A percentile compares a stretch with the other conserved stretches of the same genome.
These are phyloP conservation scores for Hypoxylon sp. DNA, from an alignment of 2,329 filamentous ascomycete genomes.

Conservation along the genomic window DNA sequence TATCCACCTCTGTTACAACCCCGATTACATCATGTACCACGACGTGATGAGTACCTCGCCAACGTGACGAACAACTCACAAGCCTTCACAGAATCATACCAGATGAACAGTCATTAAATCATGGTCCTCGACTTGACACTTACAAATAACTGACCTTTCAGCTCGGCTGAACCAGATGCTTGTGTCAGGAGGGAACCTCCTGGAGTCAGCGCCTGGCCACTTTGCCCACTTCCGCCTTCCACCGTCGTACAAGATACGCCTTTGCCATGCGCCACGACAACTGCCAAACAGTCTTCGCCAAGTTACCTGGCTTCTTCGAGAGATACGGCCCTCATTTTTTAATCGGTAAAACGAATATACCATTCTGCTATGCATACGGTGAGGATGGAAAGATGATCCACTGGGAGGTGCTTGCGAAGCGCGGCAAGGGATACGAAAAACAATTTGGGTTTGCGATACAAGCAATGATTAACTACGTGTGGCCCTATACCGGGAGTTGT, in stretches of 20 bases:
- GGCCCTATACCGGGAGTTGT: slow-evolving; percentile 47
- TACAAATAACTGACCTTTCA: slow-evolving; percentile 5
- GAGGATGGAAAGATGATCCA: slow-evolving; percentile 41
- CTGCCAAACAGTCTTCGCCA: slow-evolving; percentile 28
- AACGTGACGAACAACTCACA: neutral
- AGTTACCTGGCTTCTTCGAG: slow-evolving; percentile 45
- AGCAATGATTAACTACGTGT: slow-evolving; percentile 40
- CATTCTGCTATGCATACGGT: slow-evolving; percentile 43
- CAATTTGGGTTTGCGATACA: slow-evolving; percentile 49
- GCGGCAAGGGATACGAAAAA: slow-evolving; percentile 39
- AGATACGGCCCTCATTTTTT: slow-evolving; percentile 47
- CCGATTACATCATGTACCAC: neutral
- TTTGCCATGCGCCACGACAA: slow-evolving; percentile 37
- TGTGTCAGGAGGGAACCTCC: slow-evolving; percentile 37
- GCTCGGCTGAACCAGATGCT: slow-evolving; percentile 38
- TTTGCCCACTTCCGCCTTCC: slow-evolving; percentile 37
- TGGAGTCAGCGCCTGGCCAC: slow-evolving; percentile 18
- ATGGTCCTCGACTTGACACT: neutral
- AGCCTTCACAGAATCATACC: neutral
- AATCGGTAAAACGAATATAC: slow-evolving; percentile 42
- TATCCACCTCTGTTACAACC: neutral
- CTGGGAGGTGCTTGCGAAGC: slow-evolving; percentile 44
- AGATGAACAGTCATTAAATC: neutral
- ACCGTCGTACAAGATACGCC: slow-evolving; percentile 27
- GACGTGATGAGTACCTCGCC: neutral